Evolutionary conservation across 176 grass and related monocot genomes (phyloP), one percentile per base, ranked within the genome.

Genomic region (Carex myosuroides): DNA sequence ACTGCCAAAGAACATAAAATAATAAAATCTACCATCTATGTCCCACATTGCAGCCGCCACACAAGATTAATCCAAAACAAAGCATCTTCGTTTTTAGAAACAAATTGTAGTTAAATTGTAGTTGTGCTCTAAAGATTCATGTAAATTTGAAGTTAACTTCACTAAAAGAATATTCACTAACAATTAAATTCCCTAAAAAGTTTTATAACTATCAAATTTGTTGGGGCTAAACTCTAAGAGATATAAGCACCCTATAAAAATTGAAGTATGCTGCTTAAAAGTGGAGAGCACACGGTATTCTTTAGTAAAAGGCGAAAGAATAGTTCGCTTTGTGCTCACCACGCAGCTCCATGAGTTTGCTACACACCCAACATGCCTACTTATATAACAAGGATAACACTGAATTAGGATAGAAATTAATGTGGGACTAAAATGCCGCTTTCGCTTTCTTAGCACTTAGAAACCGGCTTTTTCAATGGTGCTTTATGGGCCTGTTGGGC

Each of bases 281-380:
- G 53, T 79, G 76, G 76, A 24, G 4, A 8, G 71, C 91, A 89
- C 90, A 92, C 84, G 88, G 81, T 92, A 91, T 94, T 89, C 82
- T 85, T 92, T 90, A 92, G 86, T 89, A 89, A 90, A 92, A 89
- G 86, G 83, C 85, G 87, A 91, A 92, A 91, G 87, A 91, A 88
- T 88, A 91, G 85, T 88, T 92, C 44, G 67, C 89, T 91, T 1
- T 91, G 87, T 84, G 91, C 86, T 83, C 85, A 84, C 84, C 94
- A 90, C 89, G 55, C 89, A 93, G 86, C 89, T 90, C 53, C 77
- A 80, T 60, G 22, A 50, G 2, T 12, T 50, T 50, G 0, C 0
- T 2, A 11, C 2, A 50, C 9, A 12, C 1, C 46, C 46, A 50
- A 50, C 10, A 2, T 50, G 46, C 10, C 8, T 50, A 12, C 10